These are phyloP conservation scores for Alectoria sarmentosa DNA, from an alignment of 495 filamentous ascomycete species.

Conservation along the genomic window DNA sequence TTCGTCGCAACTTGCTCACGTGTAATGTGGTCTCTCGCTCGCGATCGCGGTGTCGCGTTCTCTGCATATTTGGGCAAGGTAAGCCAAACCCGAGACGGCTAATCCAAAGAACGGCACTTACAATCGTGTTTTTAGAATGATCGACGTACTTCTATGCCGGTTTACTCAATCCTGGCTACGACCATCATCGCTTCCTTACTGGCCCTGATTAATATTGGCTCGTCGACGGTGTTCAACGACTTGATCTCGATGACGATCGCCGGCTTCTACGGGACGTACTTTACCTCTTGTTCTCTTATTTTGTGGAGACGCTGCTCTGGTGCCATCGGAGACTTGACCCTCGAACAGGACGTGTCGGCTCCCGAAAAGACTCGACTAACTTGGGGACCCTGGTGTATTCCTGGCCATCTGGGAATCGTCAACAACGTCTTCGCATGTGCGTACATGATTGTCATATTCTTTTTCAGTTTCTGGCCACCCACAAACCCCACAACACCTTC, in stretches of 20 bases:
- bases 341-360: neutral
- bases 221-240: slow-evolving; percentile 37
- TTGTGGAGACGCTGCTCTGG: neutral
- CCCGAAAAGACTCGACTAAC: slow-evolving; percentile 15
- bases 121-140: slow-evolving; percentile 33
- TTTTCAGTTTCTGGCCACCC: neutral
- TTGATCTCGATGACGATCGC: slow-evolving; percentile 36
- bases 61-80: slow-evolving; percentile 39
- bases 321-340: neutral
- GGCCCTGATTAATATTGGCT: slow-evolving; percentile 38
- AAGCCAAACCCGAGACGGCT: slow-evolving; percentile 44
- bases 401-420: slow-evolving; percentile 35
- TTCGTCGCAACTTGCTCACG: slow-evolving; percentile 43
- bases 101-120: slow-evolving; percentile 38
- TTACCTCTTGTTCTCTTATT: slow-evolving; percentile 20
- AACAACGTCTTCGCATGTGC: slow-evolving; percentile 35
- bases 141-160: slow-evolving; percentile 30
- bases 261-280: slow-evolving; percentile 37
- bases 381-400: slow-evolving; percentile 43
- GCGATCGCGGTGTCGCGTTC: neutral
- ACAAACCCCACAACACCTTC: neutral
- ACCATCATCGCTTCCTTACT: slow-evolving; percentile 32
- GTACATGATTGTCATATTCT: slow-evolving; percentile 24
- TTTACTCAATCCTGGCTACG: slow-evolving; percentile 33
- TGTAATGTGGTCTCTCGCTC: neutral